These are phyloP conservation scores for Tetrapisispora fleetii DNA, from an alignment of 805 yeast species.

Conservation along the genomic window DNA sequence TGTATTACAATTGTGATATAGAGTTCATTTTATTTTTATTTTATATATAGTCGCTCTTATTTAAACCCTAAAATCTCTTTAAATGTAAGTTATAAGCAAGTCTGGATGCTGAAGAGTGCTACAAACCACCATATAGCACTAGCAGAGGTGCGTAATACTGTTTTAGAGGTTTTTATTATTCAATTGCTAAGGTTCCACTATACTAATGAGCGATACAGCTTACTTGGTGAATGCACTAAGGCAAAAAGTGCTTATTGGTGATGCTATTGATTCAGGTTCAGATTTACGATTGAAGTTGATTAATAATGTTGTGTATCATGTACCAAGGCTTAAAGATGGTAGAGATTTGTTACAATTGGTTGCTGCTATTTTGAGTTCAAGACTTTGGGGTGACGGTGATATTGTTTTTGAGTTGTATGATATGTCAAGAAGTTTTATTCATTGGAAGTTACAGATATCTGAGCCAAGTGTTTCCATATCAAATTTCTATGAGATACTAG, in stretches of 20 bases:
- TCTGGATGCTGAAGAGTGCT: not conserved
- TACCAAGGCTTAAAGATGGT: constrained; percentile 14
- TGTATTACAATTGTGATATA: too few relatives aligned
- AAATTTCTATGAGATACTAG: constrained; percentile 20
- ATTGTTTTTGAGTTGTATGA: constrained; percentile 12
- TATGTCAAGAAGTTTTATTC: constrained; percentile 14
- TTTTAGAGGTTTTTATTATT: not conserved
- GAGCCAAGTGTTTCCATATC: constrained; percentile 20
- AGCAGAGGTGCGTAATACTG: not conserved
- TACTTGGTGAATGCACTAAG: not conserved
- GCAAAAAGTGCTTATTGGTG: not conserved
- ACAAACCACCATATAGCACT: not conserved
- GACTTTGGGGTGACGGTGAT: constrained; percentile 1
- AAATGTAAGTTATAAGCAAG: not conserved
- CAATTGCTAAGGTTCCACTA: too few relatives aligned
- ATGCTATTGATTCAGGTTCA: not conserved
- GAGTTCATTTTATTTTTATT: not conserved
- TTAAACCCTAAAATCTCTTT: not conserved
- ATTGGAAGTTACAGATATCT: constrained; percentile 26
- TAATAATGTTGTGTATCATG: constrained; percentile 22
- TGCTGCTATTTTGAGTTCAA: constrained; percentile 9
- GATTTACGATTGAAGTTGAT: constrained; percentile 3
- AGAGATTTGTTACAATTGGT: constrained; percentile 9
- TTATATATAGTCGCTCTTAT: not conserved
- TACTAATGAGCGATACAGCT: not conserved